These are phyloP conservation scores for Aspergillus pseudoglaucus DNA, from an alignment of 2,329 filamentous ascomycete genomes.

Conservation along the genomic window DNA sequence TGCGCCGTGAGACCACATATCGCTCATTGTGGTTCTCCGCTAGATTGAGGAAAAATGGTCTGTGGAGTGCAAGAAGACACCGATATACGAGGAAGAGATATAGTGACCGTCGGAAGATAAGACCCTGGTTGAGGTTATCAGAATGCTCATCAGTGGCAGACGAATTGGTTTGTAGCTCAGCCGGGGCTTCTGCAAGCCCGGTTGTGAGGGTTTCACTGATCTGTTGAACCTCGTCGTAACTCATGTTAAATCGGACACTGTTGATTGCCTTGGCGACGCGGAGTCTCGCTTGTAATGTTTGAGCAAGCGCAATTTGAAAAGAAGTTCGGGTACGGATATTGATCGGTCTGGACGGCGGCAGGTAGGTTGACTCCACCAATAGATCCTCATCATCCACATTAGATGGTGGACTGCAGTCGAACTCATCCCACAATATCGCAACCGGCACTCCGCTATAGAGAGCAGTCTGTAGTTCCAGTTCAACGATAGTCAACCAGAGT, in stretches of 20 bases:
- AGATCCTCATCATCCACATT: slow-evolving; percentile 6
- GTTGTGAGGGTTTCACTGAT: background rate
- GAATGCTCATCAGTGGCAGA: background rate
- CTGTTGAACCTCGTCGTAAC: background rate
- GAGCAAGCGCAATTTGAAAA: background rate
- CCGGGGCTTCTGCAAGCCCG: background rate
- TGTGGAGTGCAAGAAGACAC: slow-evolving; percentile 4
- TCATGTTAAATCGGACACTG: background rate
- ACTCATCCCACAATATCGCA: slow-evolving; percentile 1
- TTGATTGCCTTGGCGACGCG: background rate
- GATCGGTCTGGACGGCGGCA: background rate
- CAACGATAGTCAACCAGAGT: background rate
- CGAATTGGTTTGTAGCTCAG: background rate
- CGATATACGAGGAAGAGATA: slow-evolving; percentile 4
- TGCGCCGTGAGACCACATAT: background rate
- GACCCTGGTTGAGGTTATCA: background rate
- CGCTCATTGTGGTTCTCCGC: slow-evolving; percentile 1
- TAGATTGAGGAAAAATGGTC: slow-evolving; percentile 3
- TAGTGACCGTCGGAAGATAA: background rate
- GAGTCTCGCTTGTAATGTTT: background rate
- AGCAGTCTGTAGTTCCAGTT: background rate
- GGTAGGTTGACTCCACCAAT: background rate
- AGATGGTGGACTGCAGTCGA: slow-evolving; percentile 3
- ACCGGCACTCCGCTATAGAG: background rate
- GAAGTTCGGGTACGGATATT: background rate